These are phyloP conservation scores for Lachnellula willkommii DNA, from an alignment of 2,329 filamentous ascomycete species.

Conservation along the genomic window DNA sequence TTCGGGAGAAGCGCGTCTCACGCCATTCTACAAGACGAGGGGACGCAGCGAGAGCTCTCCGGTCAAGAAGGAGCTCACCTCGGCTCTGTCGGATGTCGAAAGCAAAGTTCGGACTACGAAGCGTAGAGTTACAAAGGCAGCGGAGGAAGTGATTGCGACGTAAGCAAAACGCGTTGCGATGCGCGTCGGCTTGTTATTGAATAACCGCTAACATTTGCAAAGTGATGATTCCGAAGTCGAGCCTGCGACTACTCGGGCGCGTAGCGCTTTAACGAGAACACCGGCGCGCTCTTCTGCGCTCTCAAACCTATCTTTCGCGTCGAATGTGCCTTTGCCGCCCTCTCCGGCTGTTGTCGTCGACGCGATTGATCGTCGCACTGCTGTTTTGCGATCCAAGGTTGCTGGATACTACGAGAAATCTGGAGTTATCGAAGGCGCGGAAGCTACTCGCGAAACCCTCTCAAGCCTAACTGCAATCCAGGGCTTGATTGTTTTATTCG, in stretches of 20 bases:
- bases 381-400: constrained; percentile 62
- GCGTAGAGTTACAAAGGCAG: constrained; percentile 40
- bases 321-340: constrained; percentile 67
- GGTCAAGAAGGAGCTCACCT: constrained; percentile 49
- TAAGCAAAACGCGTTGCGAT: constrained; percentile 21
- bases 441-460: constrained; percentile 61
- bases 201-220: constrained; percentile 15
- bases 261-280: constrained; percentile 29
- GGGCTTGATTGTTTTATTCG: constrained; percentile 60
- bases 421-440: constrained; percentile 60
- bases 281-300: constrained; percentile 25
- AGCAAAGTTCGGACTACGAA: constrained; percentile 41
- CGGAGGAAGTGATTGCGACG: constrained; percentile 35
- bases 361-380: constrained; percentile 66
- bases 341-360: constrained; percentile 74
- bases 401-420: constrained; percentile 59
- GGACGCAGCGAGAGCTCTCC: constrained; percentile 58
- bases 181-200: constrained; percentile 14
- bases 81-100: constrained; percentile 33
- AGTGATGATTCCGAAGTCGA: constrained; percentile 32
- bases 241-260: constrained; percentile 23
- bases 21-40: constrained; percentile 64
- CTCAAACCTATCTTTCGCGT: constrained; percentile 35
- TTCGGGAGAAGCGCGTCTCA: constrained; percentile 57
- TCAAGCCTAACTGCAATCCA: constrained; percentile 71